phyloP scores from a whole-genome alignment of 2,329 filamentous ascomycete species.

The Diaporthe vaccinii region DNA sequence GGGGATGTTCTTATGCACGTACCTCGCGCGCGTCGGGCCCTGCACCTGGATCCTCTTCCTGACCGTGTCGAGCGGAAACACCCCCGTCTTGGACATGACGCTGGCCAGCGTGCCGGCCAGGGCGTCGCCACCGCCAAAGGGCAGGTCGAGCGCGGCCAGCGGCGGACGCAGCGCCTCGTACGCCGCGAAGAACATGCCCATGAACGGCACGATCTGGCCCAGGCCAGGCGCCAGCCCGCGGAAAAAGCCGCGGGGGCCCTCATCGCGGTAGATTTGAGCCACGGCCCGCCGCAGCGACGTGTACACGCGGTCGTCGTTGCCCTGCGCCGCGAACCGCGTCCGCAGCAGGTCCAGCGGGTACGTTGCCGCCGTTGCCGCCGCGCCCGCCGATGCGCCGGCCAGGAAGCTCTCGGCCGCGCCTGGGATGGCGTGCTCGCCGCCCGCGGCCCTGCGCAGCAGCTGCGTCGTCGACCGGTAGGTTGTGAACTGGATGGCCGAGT shows the following conservation, averaged over 20 bases:
- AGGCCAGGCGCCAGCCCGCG: constrained; percentile 86
- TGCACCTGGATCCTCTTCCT: constrained; percentile 96
- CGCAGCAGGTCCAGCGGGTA: constrained; percentile 95
- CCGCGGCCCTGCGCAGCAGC: constrained; percentile 67
- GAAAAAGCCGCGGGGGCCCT: constrained; percentile 87
- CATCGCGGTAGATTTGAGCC: constrained; percentile 78
- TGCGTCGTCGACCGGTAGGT: constrained; percentile 83
- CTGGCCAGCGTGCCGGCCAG: constrained; percentile 85
- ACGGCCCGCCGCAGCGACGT: constrained; percentile 77
- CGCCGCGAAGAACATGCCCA: constrained; percentile 94
- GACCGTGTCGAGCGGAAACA: constrained; percentile 94
- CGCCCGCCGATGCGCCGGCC: constrained; percentile 86
- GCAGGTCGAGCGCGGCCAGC: constrained; percentile 68
- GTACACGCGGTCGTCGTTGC: constrained; percentile 81
- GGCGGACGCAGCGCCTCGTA: constrained; percentile 83
- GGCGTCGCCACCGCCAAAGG: constrained; percentile 85
- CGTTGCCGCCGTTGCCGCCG: constrained; percentile 83
- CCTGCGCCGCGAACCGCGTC: constrained; percentile 97
- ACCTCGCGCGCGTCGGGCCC: constrained; percentile 83
- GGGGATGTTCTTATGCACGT: constrained; percentile 90
- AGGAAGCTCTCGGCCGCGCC: constrained; percentile 83
- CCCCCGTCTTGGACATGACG: constrained; percentile 85
- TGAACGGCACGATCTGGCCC: constrained; percentile 92
- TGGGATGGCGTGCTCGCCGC: constrained; percentile 62
- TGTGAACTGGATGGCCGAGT: constrained; percentile 90